Base-by-base conservation (phyloP, 2,329 filamentous ascomycete genomes). In the Colletotrichum nymphaeae region DNA sequence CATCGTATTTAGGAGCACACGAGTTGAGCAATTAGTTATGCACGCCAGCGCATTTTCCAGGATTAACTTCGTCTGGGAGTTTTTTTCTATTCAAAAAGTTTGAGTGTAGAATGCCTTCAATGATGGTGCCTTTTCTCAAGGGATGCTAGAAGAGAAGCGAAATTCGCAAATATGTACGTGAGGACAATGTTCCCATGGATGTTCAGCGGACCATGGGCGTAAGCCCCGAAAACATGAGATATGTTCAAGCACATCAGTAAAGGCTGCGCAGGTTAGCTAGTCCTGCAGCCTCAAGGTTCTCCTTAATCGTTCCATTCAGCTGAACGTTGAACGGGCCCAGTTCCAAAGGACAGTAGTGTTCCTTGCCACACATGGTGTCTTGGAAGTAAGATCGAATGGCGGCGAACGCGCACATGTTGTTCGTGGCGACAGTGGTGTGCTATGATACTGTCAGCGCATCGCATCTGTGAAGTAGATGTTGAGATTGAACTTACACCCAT, bases 301-400 rank as follows among this genome's bases (percentile, higher is more conserved):
- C 22, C 63, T 62, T 30, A 0, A 71, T 57, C n/a, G 68, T 53
- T 6, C 56, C 68, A 0, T 62, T 60, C 46, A 62, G 11, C 11
- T 42, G 30, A 14, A 71, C 56, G 4, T 46, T 19, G 35, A 60
- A 70, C 4, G 37, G 62, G 1, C 62, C 68, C 1, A 16, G 7
- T 3, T 71, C 46, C 22, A 71, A 49, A 12, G 63, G 56, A 9
- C 63, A 67, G 32, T 62, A 67, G 12, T 42, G 32, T 2, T 67
- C 30, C n/a, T 49, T 53, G 5, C 46, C 46, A 19, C 68, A 60
- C 32, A 62, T 55, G 14, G 30, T 60, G 24, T 53, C 56, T 26
- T 67, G 63, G 7, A 71, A 67, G 46, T 67, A 71, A 2, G 46
- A 46, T 9, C 26, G 28, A 12, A 70, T 32, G 16, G 24, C 55